Conservation (phyloP, 768 basidiomycete genomes). For the Hebeloma cylindrosporum region DNA sequence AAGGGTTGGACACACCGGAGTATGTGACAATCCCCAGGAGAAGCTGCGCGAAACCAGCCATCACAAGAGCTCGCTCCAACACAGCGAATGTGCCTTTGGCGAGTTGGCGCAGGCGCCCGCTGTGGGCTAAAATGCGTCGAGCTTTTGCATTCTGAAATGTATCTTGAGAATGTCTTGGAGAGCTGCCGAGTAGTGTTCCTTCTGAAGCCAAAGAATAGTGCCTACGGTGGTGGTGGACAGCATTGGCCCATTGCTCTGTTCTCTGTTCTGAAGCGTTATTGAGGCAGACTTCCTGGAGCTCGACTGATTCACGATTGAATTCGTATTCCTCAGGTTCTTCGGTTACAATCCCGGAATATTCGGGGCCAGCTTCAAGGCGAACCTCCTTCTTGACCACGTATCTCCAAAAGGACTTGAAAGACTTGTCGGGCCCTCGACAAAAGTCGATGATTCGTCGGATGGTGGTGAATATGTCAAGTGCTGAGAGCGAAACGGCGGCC, state of each 20-base stretch:
- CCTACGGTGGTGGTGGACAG: conserved; percentile 42
- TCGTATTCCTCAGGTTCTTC: conserved; percentile 59
- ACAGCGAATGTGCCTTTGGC: conserved; percentile 50
- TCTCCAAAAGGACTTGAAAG: conserved; percentile 54
- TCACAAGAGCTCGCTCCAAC: conserved; percentile 62
- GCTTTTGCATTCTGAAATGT: conserved; percentile 48
- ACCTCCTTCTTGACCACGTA: conserved; percentile 50
- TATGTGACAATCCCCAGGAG: conserved; percentile 77
- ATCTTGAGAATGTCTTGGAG: conserved; percentile 54
- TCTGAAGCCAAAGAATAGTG: conserved; percentile 53
- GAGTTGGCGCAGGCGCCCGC: conserved; percentile 35
- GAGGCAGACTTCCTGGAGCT: conserved; percentile 27
- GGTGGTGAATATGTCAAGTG: conserved; percentile 52
- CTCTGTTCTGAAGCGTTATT: conserved; percentile 31
- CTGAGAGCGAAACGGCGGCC: conserved; percentile 37
- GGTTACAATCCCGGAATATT: conserved; percentile 58
- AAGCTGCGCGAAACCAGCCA: conserved; percentile 67
- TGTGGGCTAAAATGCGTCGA: conserved; percentile 8
- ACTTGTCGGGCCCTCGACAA: conserved; percentile 41
- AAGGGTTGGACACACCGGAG: conserved; percentile 54
- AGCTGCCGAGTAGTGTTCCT: conserved; percentile 51
- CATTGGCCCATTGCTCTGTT: conserved; percentile 56
- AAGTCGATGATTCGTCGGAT: conserved; percentile 54
- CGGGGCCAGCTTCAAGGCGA: conserved; percentile 30
- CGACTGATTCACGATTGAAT: conserved; percentile 33